Conservation (phyloP, 331 rosid genomes). For the Pyrus hybrid region DNA sequence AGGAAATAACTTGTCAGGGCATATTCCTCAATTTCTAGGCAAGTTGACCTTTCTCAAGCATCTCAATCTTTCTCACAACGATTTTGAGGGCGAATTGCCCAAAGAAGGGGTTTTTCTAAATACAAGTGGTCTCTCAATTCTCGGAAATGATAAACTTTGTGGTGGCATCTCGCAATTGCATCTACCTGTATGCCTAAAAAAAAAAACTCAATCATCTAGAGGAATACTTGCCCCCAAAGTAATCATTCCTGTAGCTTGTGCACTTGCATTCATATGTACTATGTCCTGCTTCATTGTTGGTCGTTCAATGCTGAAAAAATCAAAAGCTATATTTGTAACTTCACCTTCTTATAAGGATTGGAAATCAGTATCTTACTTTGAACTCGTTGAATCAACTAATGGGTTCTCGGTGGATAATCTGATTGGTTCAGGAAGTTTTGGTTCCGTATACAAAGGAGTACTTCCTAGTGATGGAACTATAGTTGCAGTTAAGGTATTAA, state of each 20-base stretch:
- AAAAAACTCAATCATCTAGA: neutral
- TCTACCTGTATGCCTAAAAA: neutral
- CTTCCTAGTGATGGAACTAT: no score
- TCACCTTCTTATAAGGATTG: neutral
- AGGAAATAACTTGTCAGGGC: conserved; percentile 10
- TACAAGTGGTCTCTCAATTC: neutral
- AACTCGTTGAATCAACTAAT: neutral
- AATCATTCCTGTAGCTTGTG: neutral
- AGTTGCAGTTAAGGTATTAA: neutral
- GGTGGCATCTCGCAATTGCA: neutral
- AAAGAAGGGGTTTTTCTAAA: neutral
- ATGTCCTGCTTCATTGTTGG: neutral
- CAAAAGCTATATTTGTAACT: neutral
- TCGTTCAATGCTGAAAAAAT: neutral
- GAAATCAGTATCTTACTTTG: neutral
- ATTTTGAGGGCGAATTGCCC: neutral
- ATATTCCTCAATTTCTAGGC: neutral
- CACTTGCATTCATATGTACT: neutral
- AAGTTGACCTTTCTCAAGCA: conserved; percentile 1
- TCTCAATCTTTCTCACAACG: conserved; percentile 11
- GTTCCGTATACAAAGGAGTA: no score
- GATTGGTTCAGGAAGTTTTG: no score
- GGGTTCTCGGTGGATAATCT: neutral
- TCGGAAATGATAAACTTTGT: neutral
- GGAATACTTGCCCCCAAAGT: neutral